Base-by-base conservation (phyloP, 2,329 filamentous ascomycete species). In the Aspergillus clavatus region DNA sequence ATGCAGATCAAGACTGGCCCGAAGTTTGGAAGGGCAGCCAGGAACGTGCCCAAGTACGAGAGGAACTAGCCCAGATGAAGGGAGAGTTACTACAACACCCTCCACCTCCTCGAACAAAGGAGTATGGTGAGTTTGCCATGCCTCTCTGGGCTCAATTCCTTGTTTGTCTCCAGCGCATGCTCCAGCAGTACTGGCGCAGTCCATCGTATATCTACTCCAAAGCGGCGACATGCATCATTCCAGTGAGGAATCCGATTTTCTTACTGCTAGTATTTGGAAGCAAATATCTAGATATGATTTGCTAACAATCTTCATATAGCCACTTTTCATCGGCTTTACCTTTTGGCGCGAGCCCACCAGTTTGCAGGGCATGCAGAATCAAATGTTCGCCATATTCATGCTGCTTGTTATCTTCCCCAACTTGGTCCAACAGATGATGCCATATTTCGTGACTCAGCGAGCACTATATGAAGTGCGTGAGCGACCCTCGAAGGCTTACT, bases 151-250 rank as follows among this genome's bases (percentile, higher is more conserved):
- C 72, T 6, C 89, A 95, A 66, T 74, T 90, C 40, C 68, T 70
- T 36, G 74, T 83, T 58, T 86, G 88, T 43, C 77, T 80, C 18
- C 69, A 78, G 55, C 87, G 89, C 57, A 86, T 89, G 44, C 90
- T 91, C 72, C 79, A 90, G 65, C 88, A 94, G 66, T 93, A 93
- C 76, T 95, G 89, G 87, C 84, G 89, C 49, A 89, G 83, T 2
- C 89, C 89, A 0, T 80, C 82, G 2, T 95, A 94, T 72, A 89
- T 95, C 63, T 93, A 91, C 71, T 82, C 86, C 58, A 94, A 94
- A 73, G 67, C 77, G 1, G 72, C 77, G 3, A 82, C 91, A 29
- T 87, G 84, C 63, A 71, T 57, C 10, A 47, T 59, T 84, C 58
- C 84, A 84, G 67, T 87, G 84, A 61, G 78, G 77, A 0, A 70